Base-by-base conservation (phyloP, 2,329 filamentous ascomycete species). In the Leptosphaerulina australis region DNA sequence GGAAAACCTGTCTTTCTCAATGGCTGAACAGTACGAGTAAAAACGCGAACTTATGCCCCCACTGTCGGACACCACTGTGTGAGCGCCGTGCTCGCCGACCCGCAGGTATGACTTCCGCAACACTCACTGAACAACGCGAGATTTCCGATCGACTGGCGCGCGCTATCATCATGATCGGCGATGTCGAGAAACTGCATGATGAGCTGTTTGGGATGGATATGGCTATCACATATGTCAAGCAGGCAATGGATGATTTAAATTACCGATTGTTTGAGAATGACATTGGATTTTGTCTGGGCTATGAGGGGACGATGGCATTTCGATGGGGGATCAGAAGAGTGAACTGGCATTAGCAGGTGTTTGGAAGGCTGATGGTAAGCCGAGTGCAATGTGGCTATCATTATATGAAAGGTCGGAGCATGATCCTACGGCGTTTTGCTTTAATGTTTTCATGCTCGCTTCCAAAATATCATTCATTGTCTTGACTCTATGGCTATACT, bases 41-140 rank as follows among this genome's bases (percentile, higher is more conserved):
- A 7, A 58, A 55, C 20, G 48, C 53, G 4, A 60, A 54, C 20
- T 25, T 40, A 2, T 60, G 58, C 15, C 58, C 58, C 0, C 40
- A 51, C 22, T 60, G 58, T 36, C 58, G 55, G 3, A 22, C 33
- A 7, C n/a, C 20, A 6, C 22, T 58, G 4, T 60, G 53, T 26
- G 29, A 45, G 41, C 51, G 36, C 30, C 52, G 52, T 8, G 18
- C 33, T 1, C 45, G 43, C 12, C 49, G 15, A 4, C 54, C 48
- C 15, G 18, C 20, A 5, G 21, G 8, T n/a, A 10, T 3, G 18
- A 3, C 28, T 0, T 18, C 36, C 11, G 21, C 9, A 5, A 12
- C 2, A 1, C 4, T 14, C 1, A 10, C 20, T 3, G 25, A 43
- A 21, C 31, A 18, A 3, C 10, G 17, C 6, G 7, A 11, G 7